A percentile compares a stretch with the other conserved stretches of the same genome.
Evolutionary conservation across 1,139 yeast species (phyloP).

Genomic region (Kodamaea derodonti): DNA sequence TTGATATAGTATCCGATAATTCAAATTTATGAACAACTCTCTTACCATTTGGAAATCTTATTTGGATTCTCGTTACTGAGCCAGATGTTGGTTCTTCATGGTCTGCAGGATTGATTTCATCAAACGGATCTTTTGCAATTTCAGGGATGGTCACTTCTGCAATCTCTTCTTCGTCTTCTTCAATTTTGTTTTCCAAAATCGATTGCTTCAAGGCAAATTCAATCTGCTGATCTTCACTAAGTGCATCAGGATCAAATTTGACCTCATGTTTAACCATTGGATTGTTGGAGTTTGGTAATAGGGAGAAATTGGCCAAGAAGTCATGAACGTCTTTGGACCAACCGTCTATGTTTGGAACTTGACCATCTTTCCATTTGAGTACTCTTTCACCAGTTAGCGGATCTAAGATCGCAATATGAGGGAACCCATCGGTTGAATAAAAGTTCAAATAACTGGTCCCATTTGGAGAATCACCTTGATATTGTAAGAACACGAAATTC

Average conservation of each 20-base stretch:
- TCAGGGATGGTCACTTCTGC: slow-evolving; percentile 9
- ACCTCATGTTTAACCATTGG: slow-evolving; percentile 60
- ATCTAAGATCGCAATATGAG: slow-evolving; percentile 89
- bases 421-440: slow-evolving; percentile 63
- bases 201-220: slow-evolving; percentile 75
- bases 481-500: slow-evolving; percentile 77
- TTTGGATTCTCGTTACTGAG: slow-evolving; percentile 72
- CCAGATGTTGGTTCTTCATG: slow-evolving; percentile 64
- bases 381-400: slow-evolving; percentile 94
- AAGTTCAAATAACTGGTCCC: slow-evolving; percentile 70
- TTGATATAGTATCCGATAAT: slow-evolving; percentile 38
- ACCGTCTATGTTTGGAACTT: slow-evolving; percentile 50
- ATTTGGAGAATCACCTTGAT: slow-evolving; percentile 68
- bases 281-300: slow-evolving; percentile 62
- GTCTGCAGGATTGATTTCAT: slow-evolving; percentile 42
- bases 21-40: slow-evolving; percentile 74
- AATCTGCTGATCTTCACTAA: slow-evolving; percentile 84
- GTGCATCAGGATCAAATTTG: slow-evolving; percentile 53
- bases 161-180: slow-evolving; percentile 2
- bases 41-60: slow-evolving; percentile 83
- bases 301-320: slow-evolving; percentile 61
- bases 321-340: slow-evolving; percentile 62
- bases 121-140: slow-evolving; percentile 25
- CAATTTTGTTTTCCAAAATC: slow-evolving; percentile 27
- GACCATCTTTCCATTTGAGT: slow-evolving; percentile 60